These are phyloP conservation scores for Ceratocystis ficicola DNA, from an alignment of 2,329 filamentous ascomycete genomes.

Conservation along the genomic window DNA sequence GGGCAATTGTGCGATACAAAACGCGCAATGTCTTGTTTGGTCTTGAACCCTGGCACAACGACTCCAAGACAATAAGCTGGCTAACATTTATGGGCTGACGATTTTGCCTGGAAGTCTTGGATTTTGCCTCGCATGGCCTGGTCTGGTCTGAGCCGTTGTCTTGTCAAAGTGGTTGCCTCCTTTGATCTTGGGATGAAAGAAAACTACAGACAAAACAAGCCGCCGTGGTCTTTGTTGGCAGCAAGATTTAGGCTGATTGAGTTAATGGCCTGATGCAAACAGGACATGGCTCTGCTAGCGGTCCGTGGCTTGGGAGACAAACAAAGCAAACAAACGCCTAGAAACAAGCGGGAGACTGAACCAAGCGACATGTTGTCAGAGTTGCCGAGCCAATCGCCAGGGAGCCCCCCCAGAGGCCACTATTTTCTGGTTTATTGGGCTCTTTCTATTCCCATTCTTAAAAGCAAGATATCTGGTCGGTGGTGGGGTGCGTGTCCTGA, in stretches of 20 bases:
- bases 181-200: neutral
- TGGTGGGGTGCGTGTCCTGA: neutral
- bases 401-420: no score
- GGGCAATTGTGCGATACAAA: constrained; percentile 1
- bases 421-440: neutral
- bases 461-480: neutral
- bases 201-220: no score
- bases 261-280: no score
- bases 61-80: constrained; percentile 1
- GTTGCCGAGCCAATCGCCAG: neutral
- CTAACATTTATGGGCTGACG: neutral
- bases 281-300: neutral
- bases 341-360: neutral
- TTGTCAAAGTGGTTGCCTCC: neutral
- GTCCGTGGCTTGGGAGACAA: neutral
- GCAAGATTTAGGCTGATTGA: no score
- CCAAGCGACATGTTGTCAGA: constrained; percentile 6
- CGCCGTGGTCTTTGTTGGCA: no score
- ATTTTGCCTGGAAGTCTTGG: neutral
- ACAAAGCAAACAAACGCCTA: neutral
- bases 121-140: neutral
- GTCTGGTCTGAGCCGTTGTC: neutral
- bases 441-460: neutral
- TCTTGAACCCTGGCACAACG: neutral
- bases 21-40: constrained; percentile 8